These are phyloP conservation scores for Acorus gramineus DNA, from an alignment of 106 monocot species.

Conservation along the genomic window DNA sequence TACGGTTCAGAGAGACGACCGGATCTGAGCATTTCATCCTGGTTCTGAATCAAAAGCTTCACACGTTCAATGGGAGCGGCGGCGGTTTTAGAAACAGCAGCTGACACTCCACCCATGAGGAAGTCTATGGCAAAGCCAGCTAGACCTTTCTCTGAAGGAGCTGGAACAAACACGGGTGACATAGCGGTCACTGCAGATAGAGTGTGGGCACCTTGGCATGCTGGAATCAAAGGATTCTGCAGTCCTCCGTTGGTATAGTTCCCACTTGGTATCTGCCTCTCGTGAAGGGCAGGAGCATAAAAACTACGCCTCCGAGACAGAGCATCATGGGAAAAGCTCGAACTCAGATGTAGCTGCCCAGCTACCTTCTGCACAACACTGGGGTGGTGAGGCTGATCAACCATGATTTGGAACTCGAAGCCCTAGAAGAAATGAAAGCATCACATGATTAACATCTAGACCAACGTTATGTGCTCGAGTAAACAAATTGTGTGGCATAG, in stretches of 20 bases:
- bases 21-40: not conserved
- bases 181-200: conserved; percentile 7
- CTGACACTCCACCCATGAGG: conserved; percentile 35
- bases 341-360: conserved; percentile 19
- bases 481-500: no score
- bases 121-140: conserved; percentile 26
- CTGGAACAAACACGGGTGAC: conserved; percentile 26
- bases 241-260: conserved; percentile 22
- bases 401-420: conserved; percentile 12
- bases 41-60: conserved; percentile 41
- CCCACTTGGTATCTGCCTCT: conserved; percentile 5
- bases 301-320: conserved; percentile 9
- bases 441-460: no score
- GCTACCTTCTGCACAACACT: conserved; percentile 26
- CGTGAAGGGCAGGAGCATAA: conserved; percentile 10
- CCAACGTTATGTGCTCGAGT: no score
- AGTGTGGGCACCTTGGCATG: not conserved
- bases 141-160: conserved; percentile 33
- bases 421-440: no score
- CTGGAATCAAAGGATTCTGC: conserved; percentile 8
- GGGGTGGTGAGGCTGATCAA: conserved; percentile 22
- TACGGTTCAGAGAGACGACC: conserved; percentile 9
- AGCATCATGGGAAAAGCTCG: conserved; percentile 21
- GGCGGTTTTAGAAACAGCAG: conserved; percentile 38
- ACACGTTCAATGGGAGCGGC: conserved; percentile 41